These are phyloP conservation scores for Penicillium bovifimosum DNA, from an alignment of 495 filamentous ascomycete species.

Conservation along the genomic window DNA sequence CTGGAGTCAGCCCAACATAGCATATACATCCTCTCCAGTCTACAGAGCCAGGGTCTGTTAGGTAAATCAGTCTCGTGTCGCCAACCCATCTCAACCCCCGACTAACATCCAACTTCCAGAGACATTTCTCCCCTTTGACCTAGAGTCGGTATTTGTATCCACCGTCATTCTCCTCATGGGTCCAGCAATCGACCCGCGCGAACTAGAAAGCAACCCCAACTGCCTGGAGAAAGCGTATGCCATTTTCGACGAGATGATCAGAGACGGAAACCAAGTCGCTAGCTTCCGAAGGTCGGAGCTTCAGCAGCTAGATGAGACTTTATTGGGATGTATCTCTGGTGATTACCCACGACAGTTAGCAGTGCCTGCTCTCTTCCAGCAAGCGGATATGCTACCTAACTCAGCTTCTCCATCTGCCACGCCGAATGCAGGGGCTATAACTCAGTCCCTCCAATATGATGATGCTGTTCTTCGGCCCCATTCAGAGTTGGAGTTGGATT, in stretches of 20 bases:
- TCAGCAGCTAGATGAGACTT: slow-evolving; percentile 29
- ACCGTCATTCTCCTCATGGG: slow-evolving; percentile 33
- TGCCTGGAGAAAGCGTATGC: slow-evolving; percentile 33
- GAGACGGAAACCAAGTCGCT: slow-evolving; percentile 35
- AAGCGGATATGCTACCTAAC: slow-evolving; percentile 5
- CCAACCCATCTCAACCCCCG: not conserved
- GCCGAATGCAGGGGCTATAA: slow-evolving; percentile 9
- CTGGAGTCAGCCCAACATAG: slow-evolving; percentile 39
- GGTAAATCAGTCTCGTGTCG: slow-evolving; percentile 19
- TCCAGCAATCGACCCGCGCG: slow-evolving; percentile 27
- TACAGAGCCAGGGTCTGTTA: slow-evolving; percentile 37
- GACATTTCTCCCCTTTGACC: slow-evolving; percentile 43
- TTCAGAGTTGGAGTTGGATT: slow-evolving; percentile 9
- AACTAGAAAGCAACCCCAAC: slow-evolving; percentile 21
- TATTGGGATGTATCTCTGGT: slow-evolving; percentile 22
- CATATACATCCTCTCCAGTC: slow-evolving; percentile 32
- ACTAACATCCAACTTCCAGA: slow-evolving; percentile 18
- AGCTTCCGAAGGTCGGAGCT: slow-evolving; percentile 35
- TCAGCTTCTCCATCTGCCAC: slow-evolving; percentile 7
- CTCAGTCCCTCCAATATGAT: slow-evolving; percentile 13
- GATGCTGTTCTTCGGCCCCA: slow-evolving; percentile 12
- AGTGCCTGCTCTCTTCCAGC: slow-evolving; percentile 12
- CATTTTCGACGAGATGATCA: slow-evolving; percentile 41
- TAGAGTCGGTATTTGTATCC: slow-evolving; percentile 38
- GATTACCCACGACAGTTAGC: slow-evolving; percentile 16